Conservation (phyloP, 805 yeast species). For the Osmozyma mogii region DNA sequence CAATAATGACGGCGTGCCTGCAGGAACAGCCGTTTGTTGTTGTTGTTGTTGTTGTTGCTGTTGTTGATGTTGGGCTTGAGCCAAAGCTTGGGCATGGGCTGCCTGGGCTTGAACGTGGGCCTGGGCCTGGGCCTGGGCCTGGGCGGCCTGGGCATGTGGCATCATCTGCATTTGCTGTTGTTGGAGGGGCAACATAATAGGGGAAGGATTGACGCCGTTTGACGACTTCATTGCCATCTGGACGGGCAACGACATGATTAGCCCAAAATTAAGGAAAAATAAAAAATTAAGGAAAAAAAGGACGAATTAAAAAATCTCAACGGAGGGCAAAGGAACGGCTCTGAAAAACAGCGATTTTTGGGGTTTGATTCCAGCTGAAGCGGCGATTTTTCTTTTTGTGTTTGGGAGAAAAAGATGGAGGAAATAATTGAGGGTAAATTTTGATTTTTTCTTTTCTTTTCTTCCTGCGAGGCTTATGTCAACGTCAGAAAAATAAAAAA, state of each 20-base stretch:
- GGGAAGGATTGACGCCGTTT: conserved; percentile 7
- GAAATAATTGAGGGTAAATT: no score
- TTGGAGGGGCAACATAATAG: conserved; percentile 10
- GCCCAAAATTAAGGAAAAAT: no score
- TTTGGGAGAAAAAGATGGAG: no score
- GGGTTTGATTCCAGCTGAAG: no score
- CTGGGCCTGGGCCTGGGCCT: no score
- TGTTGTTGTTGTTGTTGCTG: neutral
- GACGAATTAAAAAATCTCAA: no score
- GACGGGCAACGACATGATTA: conserved; percentile 12
- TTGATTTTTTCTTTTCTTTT: neutral
- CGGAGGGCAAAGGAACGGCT: no score
- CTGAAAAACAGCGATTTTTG: no score
- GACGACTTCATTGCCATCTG: conserved; percentile 15
- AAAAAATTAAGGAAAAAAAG: no score
- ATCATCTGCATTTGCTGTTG: conserved; percentile 11
- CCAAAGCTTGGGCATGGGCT: conserved; percentile 4
- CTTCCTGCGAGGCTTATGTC: neutral
- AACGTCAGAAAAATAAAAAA: neutral
- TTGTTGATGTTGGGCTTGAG: conserved; percentile 2
- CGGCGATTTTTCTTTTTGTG: no score
- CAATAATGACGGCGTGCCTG: conserved; percentile 10
- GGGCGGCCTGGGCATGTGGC: conserved; percentile 14
- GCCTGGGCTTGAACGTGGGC: conserved; percentile 9
- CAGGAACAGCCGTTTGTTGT: conserved; percentile 3